phyloP scores from a whole-genome alignment of 176 grass and related monocot species.

The Avena sativa region DNA sequence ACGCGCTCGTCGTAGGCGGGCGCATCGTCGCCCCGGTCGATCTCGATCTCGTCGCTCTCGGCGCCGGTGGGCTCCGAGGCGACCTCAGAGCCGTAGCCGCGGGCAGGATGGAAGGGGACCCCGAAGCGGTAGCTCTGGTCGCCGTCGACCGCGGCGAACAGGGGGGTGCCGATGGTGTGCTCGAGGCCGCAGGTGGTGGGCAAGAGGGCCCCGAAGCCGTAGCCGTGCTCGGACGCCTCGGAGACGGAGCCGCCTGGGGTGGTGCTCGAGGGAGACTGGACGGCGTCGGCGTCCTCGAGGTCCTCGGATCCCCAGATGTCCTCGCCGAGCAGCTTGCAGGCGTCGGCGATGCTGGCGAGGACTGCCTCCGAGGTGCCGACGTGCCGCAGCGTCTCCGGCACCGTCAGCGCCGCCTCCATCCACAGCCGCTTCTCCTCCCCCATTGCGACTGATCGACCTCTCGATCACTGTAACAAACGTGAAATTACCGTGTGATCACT shows the following conservation, averaged over 20 bases:
- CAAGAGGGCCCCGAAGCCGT: neutral
- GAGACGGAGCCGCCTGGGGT: neutral
- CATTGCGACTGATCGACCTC: neutral
- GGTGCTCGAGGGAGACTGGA: neutral
- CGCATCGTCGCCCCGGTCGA: neutral
- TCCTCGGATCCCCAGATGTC: constrained; percentile 29
- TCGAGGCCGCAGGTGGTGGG: neutral
- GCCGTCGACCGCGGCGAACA: neutral
- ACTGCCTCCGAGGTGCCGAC: constrained; percentile 35
- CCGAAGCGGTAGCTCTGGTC: neutral
- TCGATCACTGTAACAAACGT: no score
- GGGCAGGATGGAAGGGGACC: neutral
- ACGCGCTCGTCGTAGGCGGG: neutral
- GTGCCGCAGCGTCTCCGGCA: constrained; percentile 37
- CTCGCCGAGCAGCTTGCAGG: constrained; percentile 40
- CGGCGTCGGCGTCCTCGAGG: constrained; percentile 3
- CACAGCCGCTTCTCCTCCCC: neutral
- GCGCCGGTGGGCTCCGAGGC: neutral
- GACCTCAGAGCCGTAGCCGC: neutral
- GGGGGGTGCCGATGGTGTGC: neutral
- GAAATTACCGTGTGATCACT: neutral
- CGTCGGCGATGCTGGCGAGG: constrained; percentile 29
- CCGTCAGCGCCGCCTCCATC: constrained; percentile 37
- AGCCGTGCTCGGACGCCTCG: neutral
- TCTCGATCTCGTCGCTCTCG: neutral